A percentile compares a stretch with the other conserved stretches of the same genome.
These are phyloP conservation scores for Poterioochromonas sp. DNA, from an alignment of 352 stramenopile species.

Conservation along the genomic window DNA sequence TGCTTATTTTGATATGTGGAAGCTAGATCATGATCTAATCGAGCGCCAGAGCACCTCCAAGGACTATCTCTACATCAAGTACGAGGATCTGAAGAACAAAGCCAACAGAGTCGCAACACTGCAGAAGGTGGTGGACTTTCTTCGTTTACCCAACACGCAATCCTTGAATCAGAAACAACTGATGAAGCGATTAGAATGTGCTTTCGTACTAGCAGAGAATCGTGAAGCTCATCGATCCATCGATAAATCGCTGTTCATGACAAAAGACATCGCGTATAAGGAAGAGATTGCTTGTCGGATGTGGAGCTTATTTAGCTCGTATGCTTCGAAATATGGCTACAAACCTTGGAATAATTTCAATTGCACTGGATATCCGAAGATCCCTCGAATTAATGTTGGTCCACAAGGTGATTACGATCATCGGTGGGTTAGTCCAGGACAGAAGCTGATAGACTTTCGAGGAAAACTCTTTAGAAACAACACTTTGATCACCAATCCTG, in stretches of 20 bases:
- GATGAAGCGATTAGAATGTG: background rate
- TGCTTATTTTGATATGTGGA: constrained; percentile 29
- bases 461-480: no score
- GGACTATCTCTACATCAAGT: constrained; percentile 14
- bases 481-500: no score
- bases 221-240: background rate
- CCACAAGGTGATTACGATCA: constrained; percentile 7
- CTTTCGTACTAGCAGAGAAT: constrained; percentile 8
- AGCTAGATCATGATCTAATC: background rate
- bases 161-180: background rate
- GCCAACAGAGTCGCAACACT: background rate
- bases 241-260: background rate
- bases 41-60: background rate
- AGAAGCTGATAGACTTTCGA: background rate
- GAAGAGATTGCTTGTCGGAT: constrained; percentile 25
- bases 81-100: constrained; percentile 26
- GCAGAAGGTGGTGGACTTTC: constrained; percentile 15
- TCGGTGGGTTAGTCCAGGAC: background rate
- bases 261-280: constrained; percentile 10
- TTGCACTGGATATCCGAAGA: constrained; percentile 5
- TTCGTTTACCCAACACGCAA: background rate
- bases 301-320: constrained; percentile 16
- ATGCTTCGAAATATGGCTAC: constrained; percentile 19
- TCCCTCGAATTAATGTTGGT: constrained; percentile 21
- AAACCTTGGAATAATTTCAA: constrained; percentile 8